Percentiles rank a stretch among this genome's conserved stretches.
phyloP scores from a whole-genome alignment of 2,329 filamentous ascomycete species.

The Botryotinia globosa region DNA sequence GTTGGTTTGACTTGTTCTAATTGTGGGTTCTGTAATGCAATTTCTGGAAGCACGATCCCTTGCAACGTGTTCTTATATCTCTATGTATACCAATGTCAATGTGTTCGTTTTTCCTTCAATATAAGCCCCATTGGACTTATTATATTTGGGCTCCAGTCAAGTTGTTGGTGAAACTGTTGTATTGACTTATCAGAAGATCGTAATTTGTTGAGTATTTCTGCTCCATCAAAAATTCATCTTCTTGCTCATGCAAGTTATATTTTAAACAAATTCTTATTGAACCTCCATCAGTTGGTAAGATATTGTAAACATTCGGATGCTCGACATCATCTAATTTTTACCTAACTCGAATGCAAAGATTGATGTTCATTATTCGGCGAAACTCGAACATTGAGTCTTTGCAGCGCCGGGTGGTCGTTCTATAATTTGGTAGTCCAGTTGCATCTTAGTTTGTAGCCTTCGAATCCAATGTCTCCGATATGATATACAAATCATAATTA shows the following conservation, averaged over 20 bases:
- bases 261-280: neutral
- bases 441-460: neutral
- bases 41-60: neutral
- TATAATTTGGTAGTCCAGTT: neutral
- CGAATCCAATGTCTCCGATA: neutral
- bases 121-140: neutral
- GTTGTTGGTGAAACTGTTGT: neutral
- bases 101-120: neutral
- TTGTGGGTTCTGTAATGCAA: neutral
- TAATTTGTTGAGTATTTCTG: neutral
- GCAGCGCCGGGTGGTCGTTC: neutral
- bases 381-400: neutral
- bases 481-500: neutral
- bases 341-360: neutral
- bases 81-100: neutral
- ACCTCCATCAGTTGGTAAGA: neutral
- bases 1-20: neutral
- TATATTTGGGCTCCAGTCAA: neutral
- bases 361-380: neutral
- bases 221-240: neutral
- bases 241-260: neutral
- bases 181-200: neutral
- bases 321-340: neutral
- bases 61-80: neutral
- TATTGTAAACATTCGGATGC: neutral